phyloP scores from a whole-genome alignment of 441 rosid species.

The Populus trichocarpa region DNA sequence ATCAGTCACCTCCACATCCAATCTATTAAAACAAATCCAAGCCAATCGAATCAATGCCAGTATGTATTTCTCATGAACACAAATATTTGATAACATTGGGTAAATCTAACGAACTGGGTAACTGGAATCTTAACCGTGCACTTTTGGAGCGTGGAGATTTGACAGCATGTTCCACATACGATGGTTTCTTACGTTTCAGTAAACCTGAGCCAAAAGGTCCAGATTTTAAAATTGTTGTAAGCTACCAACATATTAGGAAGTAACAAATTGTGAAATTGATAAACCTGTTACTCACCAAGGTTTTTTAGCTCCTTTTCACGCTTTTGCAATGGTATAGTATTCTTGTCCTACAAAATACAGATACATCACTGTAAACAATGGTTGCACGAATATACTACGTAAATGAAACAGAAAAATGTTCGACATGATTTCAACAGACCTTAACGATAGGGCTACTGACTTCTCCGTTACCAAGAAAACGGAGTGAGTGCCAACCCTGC shows the following conservation, averaged over 20 bases:
- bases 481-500: slow-evolving; percentile 85
- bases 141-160: slow-evolving; percentile 38
- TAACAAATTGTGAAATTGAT: not conserved
- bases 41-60: not conserved
- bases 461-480: slow-evolving; percentile 63
- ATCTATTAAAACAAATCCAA: slow-evolving; percentile 27
- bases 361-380: slow-evolving; percentile 5
- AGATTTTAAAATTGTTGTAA: not conserved
- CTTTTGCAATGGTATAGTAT: slow-evolving; percentile 36
- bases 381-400: not conserved
- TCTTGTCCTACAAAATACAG: slow-evolving; percentile 46
- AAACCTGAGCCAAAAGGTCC: slow-evolving; percentile 33
- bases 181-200: slow-evolving; percentile 47
- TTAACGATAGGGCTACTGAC: slow-evolving; percentile 40
- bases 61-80: not conserved
- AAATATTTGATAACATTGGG: slow-evolving; percentile 1
- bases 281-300: slow-evolving; percentile 40
- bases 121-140: slow-evolving; percentile 36
- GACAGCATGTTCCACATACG: slow-evolving; percentile 32
- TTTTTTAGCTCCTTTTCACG: slow-evolving; percentile 64
- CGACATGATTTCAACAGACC: slow-evolving; percentile 26
- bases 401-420: not conserved
- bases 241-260: not conserved
- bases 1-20: slow-evolving; percentile 49
- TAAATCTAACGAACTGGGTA: not conserved